Evolutionary conservation across 2,329 filamentous ascomycete species (phyloP), one percentile per base, ranked within the genome.

Genomic region (Chrysoporthe puriensis): DNA sequence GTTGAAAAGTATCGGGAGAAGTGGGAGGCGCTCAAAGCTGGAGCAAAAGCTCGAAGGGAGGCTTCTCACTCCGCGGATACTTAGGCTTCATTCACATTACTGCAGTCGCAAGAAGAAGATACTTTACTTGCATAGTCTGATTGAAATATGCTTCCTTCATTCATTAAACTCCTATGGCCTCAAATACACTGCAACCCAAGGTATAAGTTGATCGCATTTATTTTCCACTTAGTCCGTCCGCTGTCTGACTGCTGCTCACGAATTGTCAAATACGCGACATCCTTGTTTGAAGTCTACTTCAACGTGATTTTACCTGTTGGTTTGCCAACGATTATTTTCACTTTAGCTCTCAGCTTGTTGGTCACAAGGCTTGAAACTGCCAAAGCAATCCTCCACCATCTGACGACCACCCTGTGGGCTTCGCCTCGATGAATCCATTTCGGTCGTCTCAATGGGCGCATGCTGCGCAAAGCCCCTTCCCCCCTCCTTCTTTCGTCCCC

Each of bases 21-120:
- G 73, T 89, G 86, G 86, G 86, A 89, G 73, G 80, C 85, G 74
- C 77, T 89, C 56, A 88, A 88, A 74, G 86, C 86, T 0, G 85
- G 86, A 0, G 86, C 86, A 61, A 88, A 88, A 77, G 86, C 86
- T 6, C 77, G 86, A 57, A 76, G 80, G 57, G 82, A 81, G 68
- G 81, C 81, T 14, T 65, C 68, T 43, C 68, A 70, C 11, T 70
- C 66, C 7, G 48, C 66, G 13, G 68, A 70, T 13, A 61, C 59
- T 32, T 70, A 64, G 54, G 34, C 48, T n/a, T 8, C n/a, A 4
- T 57, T n/a, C 16, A 4, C 13, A 44, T 54, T 8, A 16, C 8
- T 34, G 44, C 4, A 36, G 2, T 11, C 42, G 52, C 48, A 54
- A 62, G 64, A 54, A 62, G 64, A 57, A 6, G 32, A 40, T 40